A percentile compares a stretch with the other conserved stretches of the same genome.
These are phyloP conservation scores for Candida krabiensis DNA, from an alignment of 805 yeast genomes.

Conservation along the genomic window DNA sequence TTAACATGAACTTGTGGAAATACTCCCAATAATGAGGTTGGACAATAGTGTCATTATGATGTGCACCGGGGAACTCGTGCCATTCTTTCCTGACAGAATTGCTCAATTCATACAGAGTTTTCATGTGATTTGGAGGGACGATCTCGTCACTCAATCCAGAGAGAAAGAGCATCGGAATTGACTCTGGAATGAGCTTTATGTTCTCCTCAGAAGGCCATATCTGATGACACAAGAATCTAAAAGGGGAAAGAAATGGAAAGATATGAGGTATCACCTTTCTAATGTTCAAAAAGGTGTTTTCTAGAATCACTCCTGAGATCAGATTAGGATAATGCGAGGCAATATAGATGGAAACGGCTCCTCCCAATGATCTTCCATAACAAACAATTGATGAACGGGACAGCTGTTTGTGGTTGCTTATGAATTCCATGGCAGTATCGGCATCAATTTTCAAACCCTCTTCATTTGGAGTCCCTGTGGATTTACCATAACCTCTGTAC, in stretches of 20 bases:
- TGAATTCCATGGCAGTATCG: slow-evolving; percentile 60
- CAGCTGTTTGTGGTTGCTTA: slow-evolving; percentile 54
- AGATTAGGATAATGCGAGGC: slow-evolving; percentile 55
- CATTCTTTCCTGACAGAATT: slow-evolving; percentile 52
- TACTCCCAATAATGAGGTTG: slow-evolving; percentile 79
- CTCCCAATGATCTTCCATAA: slow-evolving; percentile 92
- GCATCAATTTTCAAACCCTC: slow-evolving; percentile 81
- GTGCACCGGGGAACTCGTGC: slow-evolving; percentile 55
- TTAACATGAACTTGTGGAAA: slow-evolving; percentile 53
- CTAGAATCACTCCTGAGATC: slow-evolving; percentile 69
- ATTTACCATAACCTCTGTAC: slow-evolving; percentile 87
- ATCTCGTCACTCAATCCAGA: slow-evolving; percentile 82
- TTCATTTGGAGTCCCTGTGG: slow-evolving; percentile 77
- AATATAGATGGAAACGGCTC: slow-evolving; percentile 87
- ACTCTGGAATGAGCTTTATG: slow-evolving; percentile 48
- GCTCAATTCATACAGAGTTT: slow-evolving; percentile 51
- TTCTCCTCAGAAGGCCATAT: slow-evolving; percentile 76
- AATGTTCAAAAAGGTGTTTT: slow-evolving; percentile 81
- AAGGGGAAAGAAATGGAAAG: slow-evolving; percentile 62
- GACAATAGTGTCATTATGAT: slow-evolving; percentile 81
- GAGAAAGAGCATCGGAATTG: slow-evolving; percentile 67
- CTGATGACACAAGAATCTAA: slow-evolving; percentile 68
- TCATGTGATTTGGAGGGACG: slow-evolving; percentile 88
- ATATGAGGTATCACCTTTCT: slow-evolving; percentile 71
- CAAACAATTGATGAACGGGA: slow-evolving; percentile 55